These are phyloP conservation scores for Allomyces macrogynus DNA, from an alignment of 192 early-diverging fungal species.

Conservation along the genomic window DNA sequence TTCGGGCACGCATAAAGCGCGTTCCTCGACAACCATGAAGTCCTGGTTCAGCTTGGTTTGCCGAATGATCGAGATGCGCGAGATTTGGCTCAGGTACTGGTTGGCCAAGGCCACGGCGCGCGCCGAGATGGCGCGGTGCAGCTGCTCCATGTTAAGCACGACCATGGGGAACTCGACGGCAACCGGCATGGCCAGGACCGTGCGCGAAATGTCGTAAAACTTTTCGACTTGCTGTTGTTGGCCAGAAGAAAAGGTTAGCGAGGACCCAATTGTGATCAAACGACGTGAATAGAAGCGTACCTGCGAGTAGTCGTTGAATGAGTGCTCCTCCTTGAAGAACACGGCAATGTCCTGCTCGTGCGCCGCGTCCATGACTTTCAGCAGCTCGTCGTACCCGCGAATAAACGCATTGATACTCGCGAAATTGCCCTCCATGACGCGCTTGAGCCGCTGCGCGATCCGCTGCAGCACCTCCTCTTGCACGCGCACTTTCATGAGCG, in stretches of 20 bases:
- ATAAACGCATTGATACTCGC: slow-evolving; percentile 6
- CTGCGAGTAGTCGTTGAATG: slow-evolving; percentile 28
- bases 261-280: not conserved
- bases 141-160: slow-evolving; percentile 25
- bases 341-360: slow-evolving; percentile 10
- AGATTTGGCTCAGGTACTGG: slow-evolving; percentile 16
- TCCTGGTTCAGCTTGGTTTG: slow-evolving; percentile 11
- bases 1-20: slow-evolving; percentile 28
- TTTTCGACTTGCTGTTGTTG: slow-evolving; percentile 26
- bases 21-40: slow-evolving; percentile 27
- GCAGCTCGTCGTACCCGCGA: slow-evolving; percentile 19
- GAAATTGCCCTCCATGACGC: slow-evolving; percentile 13
- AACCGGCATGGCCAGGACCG: slow-evolving; percentile 17
- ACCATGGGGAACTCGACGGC: slow-evolving; percentile 28
- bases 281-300: slow-evolving; percentile 5
- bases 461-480: slow-evolving; percentile 15
- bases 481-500: slow-evolving; percentile 10
- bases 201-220: slow-evolving; percentile 14
- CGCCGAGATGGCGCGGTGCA: slow-evolving; percentile 21
- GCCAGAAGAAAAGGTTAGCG: not conserved
- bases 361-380: slow-evolving; percentile 13
- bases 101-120: slow-evolving; percentile 21
- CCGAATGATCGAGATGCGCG: slow-evolving; percentile 12
- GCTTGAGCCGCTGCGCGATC: slow-evolving; percentile 11
- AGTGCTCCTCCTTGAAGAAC: slow-evolving; percentile 22